phyloP scores from a whole-genome alignment of 2,329 filamentous ascomycete genomes.

The Aspergillus sp. region DNA sequence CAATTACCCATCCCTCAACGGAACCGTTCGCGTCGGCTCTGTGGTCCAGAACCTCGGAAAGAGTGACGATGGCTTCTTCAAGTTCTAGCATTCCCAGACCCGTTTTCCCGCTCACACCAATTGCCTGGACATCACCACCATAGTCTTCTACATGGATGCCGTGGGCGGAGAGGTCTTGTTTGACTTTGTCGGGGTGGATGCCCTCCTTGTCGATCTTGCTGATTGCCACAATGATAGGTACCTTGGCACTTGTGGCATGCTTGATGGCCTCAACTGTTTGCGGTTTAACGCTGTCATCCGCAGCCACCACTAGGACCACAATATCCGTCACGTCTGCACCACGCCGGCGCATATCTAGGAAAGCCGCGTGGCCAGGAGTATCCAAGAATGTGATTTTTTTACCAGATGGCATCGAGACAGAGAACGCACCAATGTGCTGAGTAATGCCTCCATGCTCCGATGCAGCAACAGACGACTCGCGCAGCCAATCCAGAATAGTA shows the following conservation, averaged over 20 bases:
- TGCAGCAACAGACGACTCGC: conserved; percentile 87
- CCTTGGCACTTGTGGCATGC: conserved; percentile 80
- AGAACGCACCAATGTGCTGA: conserved; percentile 97
- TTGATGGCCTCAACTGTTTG: conserved; percentile 96
- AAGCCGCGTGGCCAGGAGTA: conserved; percentile 93
- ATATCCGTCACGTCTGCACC: conserved; percentile 97
- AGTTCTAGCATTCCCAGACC: conserved; percentile 87
- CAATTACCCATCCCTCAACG: conserved; percentile 91
- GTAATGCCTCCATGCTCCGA: conserved; percentile 96
- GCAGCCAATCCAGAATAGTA: conserved; percentile 87
- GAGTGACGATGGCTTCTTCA: conserved; percentile 82
- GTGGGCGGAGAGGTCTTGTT: conserved; percentile 78
- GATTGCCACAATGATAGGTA: conserved; percentile 95
- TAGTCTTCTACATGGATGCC: conserved; percentile 92
- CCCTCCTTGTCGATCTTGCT: conserved; percentile 94
- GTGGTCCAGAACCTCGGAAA: conserved; percentile 88
- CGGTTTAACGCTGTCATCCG: conserved; percentile 95
- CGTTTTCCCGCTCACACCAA: conserved; percentile 89
- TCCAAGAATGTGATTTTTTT: conserved; percentile 95
- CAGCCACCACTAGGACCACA: conserved; percentile 90
- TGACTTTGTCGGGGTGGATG: conserved; percentile 77
- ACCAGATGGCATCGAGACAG: conserved; percentile 79
- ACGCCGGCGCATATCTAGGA: conserved; percentile 91
- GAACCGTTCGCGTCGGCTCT: conserved; percentile 74
- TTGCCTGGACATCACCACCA: conserved; percentile 90